Evolutionary conservation across 2,329 filamentous ascomycete species (phyloP).

Genomic region (Emmonsiellopsis sp.): DNA sequence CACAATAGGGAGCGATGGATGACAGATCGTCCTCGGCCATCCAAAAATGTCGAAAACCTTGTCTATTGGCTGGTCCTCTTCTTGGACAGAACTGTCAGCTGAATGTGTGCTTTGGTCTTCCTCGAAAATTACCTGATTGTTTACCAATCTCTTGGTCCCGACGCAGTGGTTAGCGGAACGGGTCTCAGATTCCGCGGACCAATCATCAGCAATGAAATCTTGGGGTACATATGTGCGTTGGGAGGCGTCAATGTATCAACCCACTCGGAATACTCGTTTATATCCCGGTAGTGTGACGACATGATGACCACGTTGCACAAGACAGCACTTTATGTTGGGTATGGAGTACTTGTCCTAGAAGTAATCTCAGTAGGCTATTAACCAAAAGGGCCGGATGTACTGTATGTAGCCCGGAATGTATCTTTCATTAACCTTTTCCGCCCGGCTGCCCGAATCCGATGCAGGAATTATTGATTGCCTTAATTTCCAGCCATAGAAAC

Average conservation of each 20-base stretch:
- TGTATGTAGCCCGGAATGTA: too few relatives aligned
- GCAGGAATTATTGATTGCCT: not conserved
- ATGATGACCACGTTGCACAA: not conserved
- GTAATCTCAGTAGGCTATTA: not conserved
- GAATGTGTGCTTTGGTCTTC: constrained; percentile 1
- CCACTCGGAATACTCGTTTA: not conserved
- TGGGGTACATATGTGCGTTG: not conserved
- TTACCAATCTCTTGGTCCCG: constrained; percentile 1
- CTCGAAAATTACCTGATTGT: not conserved
- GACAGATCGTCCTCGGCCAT: not conserved
- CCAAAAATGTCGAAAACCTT: not conserved
- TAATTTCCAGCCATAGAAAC: too few relatives aligned
- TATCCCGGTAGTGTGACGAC: not conserved
- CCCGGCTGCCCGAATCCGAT: not conserved
- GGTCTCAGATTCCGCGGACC: not conserved
- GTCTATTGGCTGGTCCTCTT: not conserved
- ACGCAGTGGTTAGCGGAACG: not conserved
- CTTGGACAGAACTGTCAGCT: not conserved
- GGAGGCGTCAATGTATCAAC: not conserved
- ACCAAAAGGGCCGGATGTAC: not conserved
- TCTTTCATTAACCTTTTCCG: not conserved
- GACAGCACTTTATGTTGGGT: not conserved
- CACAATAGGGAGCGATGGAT: not conserved
- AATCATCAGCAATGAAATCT: not conserved
- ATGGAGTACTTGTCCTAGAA: not conserved